Conservation (phyloP, 192 early-diverging fungal species). For the Backusella westeae region DNA sequence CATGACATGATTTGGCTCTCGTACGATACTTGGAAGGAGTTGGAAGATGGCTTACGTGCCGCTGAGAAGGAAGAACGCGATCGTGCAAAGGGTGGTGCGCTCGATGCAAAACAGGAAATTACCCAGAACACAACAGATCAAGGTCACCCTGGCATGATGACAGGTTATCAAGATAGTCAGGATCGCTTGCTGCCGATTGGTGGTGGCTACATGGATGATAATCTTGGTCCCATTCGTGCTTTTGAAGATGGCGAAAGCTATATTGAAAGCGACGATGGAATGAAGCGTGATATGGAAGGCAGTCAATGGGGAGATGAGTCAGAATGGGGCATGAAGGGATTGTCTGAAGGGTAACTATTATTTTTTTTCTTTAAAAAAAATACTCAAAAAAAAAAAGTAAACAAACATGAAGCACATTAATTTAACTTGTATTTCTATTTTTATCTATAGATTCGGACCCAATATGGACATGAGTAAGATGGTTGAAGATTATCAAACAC, state of each 20-base stretch:
- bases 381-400: not conserved
- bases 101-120: slow-evolving; percentile 2
- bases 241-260: slow-evolving; percentile 38
- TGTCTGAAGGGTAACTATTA: slow-evolving; percentile 41
- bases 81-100: slow-evolving; percentile 30
- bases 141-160: not conserved
- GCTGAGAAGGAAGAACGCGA: slow-evolving; percentile 63
- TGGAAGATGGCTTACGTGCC: slow-evolving; percentile 61
- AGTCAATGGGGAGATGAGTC: slow-evolving; percentile 45
- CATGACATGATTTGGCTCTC: slow-evolving; percentile 59
- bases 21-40: slow-evolving; percentile 62
- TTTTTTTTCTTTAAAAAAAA: not conserved
- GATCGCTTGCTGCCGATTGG: slow-evolving; percentile 11
- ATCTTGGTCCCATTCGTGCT: not conserved
- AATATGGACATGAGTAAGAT: slow-evolving; percentile 44
- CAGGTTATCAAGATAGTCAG: slow-evolving; percentile 16
- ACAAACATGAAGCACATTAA: slow-evolving; percentile 1
- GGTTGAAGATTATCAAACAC: slow-evolving; percentile 39
- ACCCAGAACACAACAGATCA: not conserved
- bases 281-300: slow-evolving; percentile 36
- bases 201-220: not conserved
- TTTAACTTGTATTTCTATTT: slow-evolving; percentile 1
- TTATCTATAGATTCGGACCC: slow-evolving; percentile 34
- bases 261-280: slow-evolving; percentile 42
- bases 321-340: slow-evolving; percentile 43